phyloP scores from a whole-genome alignment of 768 basidiomycete genomes.

The Sarcodon aspratus region DNA sequence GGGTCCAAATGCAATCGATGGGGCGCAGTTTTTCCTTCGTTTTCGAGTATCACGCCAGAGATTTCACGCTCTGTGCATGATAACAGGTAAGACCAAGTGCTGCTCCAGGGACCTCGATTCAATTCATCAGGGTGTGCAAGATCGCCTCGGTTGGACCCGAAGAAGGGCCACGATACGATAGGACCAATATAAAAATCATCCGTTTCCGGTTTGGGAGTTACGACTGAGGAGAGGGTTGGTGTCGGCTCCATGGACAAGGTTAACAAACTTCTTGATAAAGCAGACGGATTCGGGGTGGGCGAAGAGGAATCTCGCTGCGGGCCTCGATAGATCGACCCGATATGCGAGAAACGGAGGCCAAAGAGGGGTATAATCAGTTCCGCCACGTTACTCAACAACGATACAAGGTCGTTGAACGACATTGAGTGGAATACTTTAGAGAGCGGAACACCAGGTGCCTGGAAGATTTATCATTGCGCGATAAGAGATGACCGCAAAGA shows the following conservation, averaged over 20 bases:
- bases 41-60: slow-evolving; percentile 60
- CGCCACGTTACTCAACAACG: slow-evolving; percentile 59
- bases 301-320: slow-evolving; percentile 12
- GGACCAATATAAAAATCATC: slow-evolving; percentile 56
- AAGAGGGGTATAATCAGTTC: slow-evolving; percentile 61
- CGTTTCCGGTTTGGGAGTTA: slow-evolving; percentile 8
- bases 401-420: slow-evolving; percentile 49
- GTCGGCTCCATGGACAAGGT: background rate
- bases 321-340: slow-evolving; percentile 66
- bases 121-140: slow-evolving; percentile 56
- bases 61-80: slow-evolving; percentile 69
- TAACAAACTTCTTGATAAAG: slow-evolving; percentile 2
- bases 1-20: slow-evolving; percentile 76
- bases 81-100: slow-evolving; percentile 44
- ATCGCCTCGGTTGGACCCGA: slow-evolving; percentile 73
- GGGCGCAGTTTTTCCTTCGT: slow-evolving; percentile 65
- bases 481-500: background rate
- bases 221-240: background rate
- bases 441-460: slow-evolving; percentile 71
- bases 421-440: slow-evolving; percentile 62
- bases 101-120: slow-evolving; percentile 71
- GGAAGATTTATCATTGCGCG: slow-evolving; percentile 3
- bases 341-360: slow-evolving; percentile 61
- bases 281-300: slow-evolving; percentile 2
- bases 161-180: slow-evolving; percentile 87